Percentiles rank a stretch among this genome's conserved stretches.
These are phyloP conservation scores for Carex cristatella DNA, from an alignment of 176 grass and related monocot species.

Conservation along the genomic window DNA sequence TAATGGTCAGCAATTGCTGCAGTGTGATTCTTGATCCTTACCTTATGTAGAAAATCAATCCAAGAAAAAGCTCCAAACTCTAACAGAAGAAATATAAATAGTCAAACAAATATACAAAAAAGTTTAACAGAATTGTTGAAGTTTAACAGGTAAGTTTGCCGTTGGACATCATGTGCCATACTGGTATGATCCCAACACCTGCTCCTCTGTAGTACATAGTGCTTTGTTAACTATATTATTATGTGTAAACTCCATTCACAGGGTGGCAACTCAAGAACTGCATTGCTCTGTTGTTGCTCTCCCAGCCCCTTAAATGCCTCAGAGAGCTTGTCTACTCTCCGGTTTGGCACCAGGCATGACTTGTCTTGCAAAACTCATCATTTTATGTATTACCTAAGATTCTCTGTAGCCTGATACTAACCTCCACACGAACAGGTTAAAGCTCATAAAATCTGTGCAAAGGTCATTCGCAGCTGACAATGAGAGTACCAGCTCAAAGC, in stretches of 20 bases:
- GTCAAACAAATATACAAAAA: not conserved
- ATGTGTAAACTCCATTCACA: conserved; percentile 28
- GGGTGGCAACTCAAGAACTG: conserved; percentile 84
- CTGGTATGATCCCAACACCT: not conserved
- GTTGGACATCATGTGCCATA: not conserved
- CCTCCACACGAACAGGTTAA: conserved; percentile 35
- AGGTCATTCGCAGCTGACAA: conserved; percentile 24
- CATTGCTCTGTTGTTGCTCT: conserved; percentile 87
- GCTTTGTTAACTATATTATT: not conserved
- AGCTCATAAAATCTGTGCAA: conserved; percentile 52
- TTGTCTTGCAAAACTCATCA: not conserved
- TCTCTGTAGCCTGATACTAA: not conserved
- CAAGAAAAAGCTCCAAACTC: not conserved
- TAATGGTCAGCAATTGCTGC: not conserved
- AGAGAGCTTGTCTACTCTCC: conserved; percentile 76
- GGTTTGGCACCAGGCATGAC: conserved; percentile 77
- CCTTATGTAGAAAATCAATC: not conserved
- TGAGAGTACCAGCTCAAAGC: conserved; percentile 26
- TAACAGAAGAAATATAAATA: not conserved
- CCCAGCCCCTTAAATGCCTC: conserved; percentile 61
- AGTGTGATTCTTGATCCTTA: not conserved
- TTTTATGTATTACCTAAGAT: conserved; percentile 5
- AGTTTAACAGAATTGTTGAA: not conserved
- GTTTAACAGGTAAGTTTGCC: not conserved
- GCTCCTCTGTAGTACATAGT: not conserved